phyloP scores from a whole-genome alignment of 331 rosid genomes.

The Rosa hybrid region DNA sequence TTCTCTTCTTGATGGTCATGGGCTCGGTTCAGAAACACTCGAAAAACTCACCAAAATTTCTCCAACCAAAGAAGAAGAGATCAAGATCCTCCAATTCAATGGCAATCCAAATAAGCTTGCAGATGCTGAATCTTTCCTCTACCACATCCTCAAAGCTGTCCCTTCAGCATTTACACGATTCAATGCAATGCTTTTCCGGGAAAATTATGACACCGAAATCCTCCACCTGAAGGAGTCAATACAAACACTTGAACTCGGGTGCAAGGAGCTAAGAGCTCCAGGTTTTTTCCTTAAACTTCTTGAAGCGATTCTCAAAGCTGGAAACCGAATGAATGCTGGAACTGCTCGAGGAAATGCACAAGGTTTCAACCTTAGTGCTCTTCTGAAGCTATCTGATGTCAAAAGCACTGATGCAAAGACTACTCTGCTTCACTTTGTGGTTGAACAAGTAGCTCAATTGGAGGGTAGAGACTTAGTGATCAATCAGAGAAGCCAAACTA shows the following conservation, averaged over 20 bases:
- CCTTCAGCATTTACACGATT: constrained; percentile 81
- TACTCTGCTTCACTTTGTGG: constrained; percentile 67
- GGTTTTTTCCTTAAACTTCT: constrained; percentile 81
- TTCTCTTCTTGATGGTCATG: constrained; percentile 72
- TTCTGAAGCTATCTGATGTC: constrained; percentile 71
- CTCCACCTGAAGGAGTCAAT: constrained; percentile 64
- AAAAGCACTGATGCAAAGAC: constrained; percentile 77
- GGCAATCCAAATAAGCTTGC: constrained; percentile 72
- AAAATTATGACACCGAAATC: constrained; percentile 61
- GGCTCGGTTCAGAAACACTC: constrained; percentile 58
- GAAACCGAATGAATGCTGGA: constrained; percentile 92
- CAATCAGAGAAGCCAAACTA: constrained; percentile 26
- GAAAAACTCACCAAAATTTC: constrained; percentile 72
- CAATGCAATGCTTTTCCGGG: constrained; percentile 72
- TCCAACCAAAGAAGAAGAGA: constrained; percentile 63
- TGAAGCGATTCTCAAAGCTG: constrained; percentile 94
- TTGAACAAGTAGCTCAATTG: constrained; percentile 73
- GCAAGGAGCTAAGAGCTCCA: constrained; percentile 67
- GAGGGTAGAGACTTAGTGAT: constrained; percentile 50
- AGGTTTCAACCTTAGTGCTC: constrained; percentile 83
- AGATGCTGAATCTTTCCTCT: constrained; percentile 75
- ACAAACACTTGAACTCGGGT: constrained; percentile 71
- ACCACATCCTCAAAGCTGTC: constrained; percentile 64
- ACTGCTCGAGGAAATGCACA: constrained; percentile 87
- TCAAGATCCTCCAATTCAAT: constrained; percentile 58